These are phyloP conservation scores for Abelmoschus esculentus DNA, from an alignment of 345 rosid genomes.

Conservation along the genomic window DNA sequence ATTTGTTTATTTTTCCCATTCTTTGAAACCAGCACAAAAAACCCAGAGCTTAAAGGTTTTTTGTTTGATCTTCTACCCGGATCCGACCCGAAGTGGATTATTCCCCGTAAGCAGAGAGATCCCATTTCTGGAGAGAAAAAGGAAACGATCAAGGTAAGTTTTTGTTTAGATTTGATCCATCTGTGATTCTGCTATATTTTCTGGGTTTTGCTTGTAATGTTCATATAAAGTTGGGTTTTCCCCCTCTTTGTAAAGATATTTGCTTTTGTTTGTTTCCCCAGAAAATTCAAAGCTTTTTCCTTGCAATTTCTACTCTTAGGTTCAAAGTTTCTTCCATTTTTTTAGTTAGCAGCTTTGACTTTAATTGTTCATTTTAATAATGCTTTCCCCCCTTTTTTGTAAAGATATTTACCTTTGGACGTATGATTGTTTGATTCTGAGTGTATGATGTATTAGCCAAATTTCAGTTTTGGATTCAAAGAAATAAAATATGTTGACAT, in stretches of 20 bases:
- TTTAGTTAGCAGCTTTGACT: background rate
- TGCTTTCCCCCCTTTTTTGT: background rate
- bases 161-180: background rate
- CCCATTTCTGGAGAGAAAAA: background rate
- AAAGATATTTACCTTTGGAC: background rate
- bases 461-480: background rate
- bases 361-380: background rate
- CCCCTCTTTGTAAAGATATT: background rate
- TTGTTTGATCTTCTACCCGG: slow-evolving; percentile 1
- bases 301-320: background rate
- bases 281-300: background rate
- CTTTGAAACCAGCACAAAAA: background rate
- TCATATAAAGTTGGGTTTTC: background rate
- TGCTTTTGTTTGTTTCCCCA: background rate
- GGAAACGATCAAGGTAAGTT: slow-evolving; percentile 6
- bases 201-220: background rate
- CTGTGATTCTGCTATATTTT: background rate
- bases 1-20: background rate
- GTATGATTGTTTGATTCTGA: background rate
- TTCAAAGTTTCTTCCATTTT: background rate
- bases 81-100: background rate
- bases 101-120: slow-evolving; percentile 9
- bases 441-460: background rate
- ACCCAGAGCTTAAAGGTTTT: background rate
- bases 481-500: slow-evolving; percentile 8